Evolutionary conservation across 2,329 filamentous ascomycete genomes (phyloP), one percentile per base, ranked within the genome.

Genomic region (Penicillium aurantiogriseum): DNA sequence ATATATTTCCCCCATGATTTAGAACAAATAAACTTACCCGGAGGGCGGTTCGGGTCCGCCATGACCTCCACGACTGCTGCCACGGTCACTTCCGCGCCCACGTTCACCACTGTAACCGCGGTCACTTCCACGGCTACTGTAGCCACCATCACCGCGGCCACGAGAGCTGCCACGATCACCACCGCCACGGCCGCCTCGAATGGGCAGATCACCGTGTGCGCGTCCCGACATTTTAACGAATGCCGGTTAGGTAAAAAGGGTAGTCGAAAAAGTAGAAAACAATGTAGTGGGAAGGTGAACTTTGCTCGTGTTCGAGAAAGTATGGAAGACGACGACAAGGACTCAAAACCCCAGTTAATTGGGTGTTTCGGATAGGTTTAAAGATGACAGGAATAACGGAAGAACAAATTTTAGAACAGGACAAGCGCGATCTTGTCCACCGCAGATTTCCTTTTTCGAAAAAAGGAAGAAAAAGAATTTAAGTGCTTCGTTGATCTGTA

Each of bases 171-270:
- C 46, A 33, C 52, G 52, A 25, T 48, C 46, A 31, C 53, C 38
- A 19, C 45, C 43, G 5, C 51, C 52, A 51, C 57, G 59, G 7
- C 57, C 46, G 33, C 57, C 54, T 23, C 44, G 52, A 40, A 51
- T 51, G 27, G 31, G 39, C 51, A 53, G 19, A 23, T 59, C 43
- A 36, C 52, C 36, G 25, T 47, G 17, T 10, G 42, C 36, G 38
- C 27, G 49, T 1, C 46, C 42, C 5, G 44, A 36, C 54, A 56
- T 56, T 47, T 39, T 53, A 5, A 4, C 17, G 42, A 45, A 56
- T 35, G 21, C 5, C 5, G 27, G 48, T n/a, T 6, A 21, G 27
- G 29, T 7, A 31, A 25, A 36, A 8, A 6, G 15, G 13, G 31
- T 45, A 27, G 4, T 36, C 25, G 33, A 15, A 38, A 31, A 44